Evolutionary conservation across 1,284 basidiomycete species (phyloP).

Genomic region (Apiotrichum sp.): DNA sequence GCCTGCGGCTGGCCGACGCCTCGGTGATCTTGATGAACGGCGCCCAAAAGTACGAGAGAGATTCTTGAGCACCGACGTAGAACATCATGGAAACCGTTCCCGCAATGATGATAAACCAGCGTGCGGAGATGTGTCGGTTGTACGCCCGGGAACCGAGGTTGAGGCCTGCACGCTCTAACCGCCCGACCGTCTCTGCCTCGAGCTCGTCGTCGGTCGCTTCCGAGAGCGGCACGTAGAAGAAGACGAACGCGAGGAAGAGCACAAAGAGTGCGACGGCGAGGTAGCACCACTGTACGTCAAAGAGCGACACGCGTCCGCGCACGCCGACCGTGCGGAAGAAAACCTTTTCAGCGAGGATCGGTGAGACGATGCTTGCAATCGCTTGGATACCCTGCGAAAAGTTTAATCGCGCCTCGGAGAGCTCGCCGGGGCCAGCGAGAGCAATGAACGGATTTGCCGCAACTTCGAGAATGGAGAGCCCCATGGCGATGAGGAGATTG

Average conservation of each 20-base stretch:
- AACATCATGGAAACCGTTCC: slow-evolving; percentile 32
- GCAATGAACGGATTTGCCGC: slow-evolving; percentile 47
- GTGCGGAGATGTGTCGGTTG: slow-evolving; percentile 14
- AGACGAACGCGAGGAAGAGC: slow-evolving; percentile 38
- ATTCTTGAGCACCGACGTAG: slow-evolving; percentile 44
- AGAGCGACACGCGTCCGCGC: slow-evolving; percentile 23
- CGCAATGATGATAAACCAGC: slow-evolving; percentile 18
- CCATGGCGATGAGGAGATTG: slow-evolving; percentile 40
- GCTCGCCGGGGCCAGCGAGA: slow-evolving; percentile 41
- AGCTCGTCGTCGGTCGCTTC: slow-evolving; percentile 41
- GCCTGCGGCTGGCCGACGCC: slow-evolving; percentile 10
- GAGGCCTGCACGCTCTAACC: slow-evolving; percentile 24
- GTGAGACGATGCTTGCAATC: slow-evolving; percentile 33
- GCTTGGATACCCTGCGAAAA: slow-evolving; percentile 46
- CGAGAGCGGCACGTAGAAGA: slow-evolving; percentile 43
- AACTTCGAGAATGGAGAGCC: slow-evolving; percentile 39
- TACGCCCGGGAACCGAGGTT: slow-evolving; percentile 12
- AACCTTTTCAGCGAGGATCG: slow-evolving; percentile 37
- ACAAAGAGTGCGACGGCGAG: slow-evolving; percentile 44
- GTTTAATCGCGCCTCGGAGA: slow-evolving; percentile 38
- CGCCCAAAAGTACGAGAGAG: slow-evolving; percentile 34
- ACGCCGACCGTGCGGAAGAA: slow-evolving; percentile 27
- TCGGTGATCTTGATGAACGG: slow-evolving; percentile 16
- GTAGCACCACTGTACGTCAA: slow-evolving; percentile 46
- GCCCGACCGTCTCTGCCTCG: slow-evolving; percentile 27